These are phyloP conservation scores for Cucurbitaria berberidis DNA, from an alignment of 2,329 filamentous ascomycete species.

Conservation along the genomic window DNA sequence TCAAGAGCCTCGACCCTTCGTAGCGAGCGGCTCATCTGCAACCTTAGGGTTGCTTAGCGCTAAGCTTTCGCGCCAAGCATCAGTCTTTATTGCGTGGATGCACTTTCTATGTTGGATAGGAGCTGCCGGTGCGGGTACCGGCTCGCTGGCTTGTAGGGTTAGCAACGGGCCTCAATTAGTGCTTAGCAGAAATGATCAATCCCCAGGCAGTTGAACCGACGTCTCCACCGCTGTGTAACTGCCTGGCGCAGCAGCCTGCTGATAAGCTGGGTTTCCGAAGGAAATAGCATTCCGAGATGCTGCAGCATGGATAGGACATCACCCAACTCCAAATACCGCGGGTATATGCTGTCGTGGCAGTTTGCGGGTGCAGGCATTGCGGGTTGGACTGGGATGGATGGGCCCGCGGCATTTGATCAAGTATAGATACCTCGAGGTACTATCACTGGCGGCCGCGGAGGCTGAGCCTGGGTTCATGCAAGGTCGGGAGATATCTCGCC, in stretches of 20 bases:
- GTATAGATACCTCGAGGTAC: constrained; percentile 1
- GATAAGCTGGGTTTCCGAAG: background rate
- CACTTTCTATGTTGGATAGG: constrained; percentile 14
- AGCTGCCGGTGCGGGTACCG: constrained; percentile 8
- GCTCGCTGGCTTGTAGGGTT: constrained; percentile 8
- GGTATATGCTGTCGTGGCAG: background rate
- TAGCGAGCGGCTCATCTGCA: constrained; percentile 17
- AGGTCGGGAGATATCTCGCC: background rate
- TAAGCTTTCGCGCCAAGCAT: constrained; percentile 21
- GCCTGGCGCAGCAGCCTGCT: no score
- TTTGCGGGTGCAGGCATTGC: background rate
- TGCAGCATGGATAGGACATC: background rate
- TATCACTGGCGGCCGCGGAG: constrained; percentile 1
- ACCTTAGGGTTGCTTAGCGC: background rate
- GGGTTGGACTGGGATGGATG: background rate
- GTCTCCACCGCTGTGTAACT: background rate
- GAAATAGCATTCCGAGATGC: background rate
- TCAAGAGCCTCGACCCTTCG: constrained; percentile 19
- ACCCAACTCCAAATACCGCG: background rate
- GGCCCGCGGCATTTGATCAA: background rate
- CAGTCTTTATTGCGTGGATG: constrained; percentile 6
- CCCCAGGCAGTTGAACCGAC: background rate
- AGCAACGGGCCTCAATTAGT: constrained; percentile 6
- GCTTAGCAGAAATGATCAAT: background rate
- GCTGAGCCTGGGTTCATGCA: background rate